Evolutionary conservation across 23 red algal genomes (phyloP).

Genomic region (Cyanidioschyzon merolae): DNA sequence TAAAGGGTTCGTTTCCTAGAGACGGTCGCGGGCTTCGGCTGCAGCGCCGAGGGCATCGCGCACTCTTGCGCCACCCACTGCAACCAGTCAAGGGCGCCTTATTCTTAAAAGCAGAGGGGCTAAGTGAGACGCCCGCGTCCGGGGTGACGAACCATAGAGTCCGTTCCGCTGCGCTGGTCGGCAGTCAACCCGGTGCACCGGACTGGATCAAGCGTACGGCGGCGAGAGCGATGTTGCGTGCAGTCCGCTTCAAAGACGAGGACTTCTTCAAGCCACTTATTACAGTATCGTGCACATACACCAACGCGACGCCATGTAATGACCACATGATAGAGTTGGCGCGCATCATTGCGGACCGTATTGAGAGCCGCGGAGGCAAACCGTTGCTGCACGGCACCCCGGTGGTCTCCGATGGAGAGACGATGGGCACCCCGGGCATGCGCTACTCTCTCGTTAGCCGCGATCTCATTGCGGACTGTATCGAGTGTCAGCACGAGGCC

Average conservation of each 20-base stretch:
- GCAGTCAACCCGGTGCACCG: conserved; percentile 38
- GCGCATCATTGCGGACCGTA: conserved; percentile 31
- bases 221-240: conserved; percentile 89
- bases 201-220: conserved; percentile 95
- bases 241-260: conserved; percentile 85
- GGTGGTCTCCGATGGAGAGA: conserved; percentile 95
- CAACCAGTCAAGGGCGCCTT: too few species aligned
- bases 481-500: conserved; percentile 94
- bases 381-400: conserved; percentile 90
- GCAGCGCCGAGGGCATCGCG: too few species aligned
- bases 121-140: too few species aligned
- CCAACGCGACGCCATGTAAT: conserved; percentile 97
- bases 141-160: too few species aligned
- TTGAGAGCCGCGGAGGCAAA: conserved; percentile 68
- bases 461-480: conserved; percentile 97
- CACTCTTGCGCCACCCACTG: too few species aligned
- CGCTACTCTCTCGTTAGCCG: conserved; percentile 84
- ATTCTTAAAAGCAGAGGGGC: too few species aligned
- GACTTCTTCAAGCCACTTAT: conserved; percentile 96
- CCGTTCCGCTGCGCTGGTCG: conserved; percentile 56
- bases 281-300: conserved; percentile 72
- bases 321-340: conserved; percentile 81
- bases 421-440: conserved; percentile 97
- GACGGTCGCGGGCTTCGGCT: too few species aligned
- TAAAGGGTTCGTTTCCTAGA: too few species aligned